Conservation (phyloP, 2,329 filamentous ascomycete genomes). For the Neofusicoccum cordaticola region DNA sequence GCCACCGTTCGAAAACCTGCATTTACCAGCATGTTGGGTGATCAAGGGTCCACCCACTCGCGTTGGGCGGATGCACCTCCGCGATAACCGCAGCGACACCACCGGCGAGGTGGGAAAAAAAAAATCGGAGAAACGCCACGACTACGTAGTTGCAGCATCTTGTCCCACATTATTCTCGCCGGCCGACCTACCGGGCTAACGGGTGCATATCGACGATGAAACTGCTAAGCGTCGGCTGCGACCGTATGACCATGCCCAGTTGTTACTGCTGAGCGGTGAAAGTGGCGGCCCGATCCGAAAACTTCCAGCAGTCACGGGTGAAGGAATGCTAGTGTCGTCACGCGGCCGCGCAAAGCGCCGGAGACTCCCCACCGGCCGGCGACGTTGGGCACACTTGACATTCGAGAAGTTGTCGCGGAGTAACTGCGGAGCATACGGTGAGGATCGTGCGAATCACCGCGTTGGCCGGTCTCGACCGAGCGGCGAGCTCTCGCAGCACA, state of each 20-base stretch:
- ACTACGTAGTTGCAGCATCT: background rate
- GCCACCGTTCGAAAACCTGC: background rate
- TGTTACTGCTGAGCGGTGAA: conserved; percentile 8
- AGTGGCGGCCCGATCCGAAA: conserved; percentile 2
- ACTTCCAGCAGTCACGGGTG: background rate
- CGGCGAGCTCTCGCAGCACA: background rate
- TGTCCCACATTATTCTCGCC: conserved; percentile 1
- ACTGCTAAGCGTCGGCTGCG: background rate
- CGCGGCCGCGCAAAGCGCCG: background rate
- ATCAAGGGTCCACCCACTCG: background rate
- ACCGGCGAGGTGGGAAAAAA: background rate
- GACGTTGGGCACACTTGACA: background rate
- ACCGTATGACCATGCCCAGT: background rate
- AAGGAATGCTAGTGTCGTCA: background rate
- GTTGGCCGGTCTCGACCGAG: background rate
- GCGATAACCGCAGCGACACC: background rate
- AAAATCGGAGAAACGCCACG: background rate
- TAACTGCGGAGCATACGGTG: background rate
- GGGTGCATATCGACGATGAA: background rate
- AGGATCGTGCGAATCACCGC: background rate
- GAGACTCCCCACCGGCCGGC: background rate
- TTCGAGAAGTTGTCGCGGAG: background rate
- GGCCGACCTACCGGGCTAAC: background rate
- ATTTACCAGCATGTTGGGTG: background rate
- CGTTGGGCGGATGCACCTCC: background rate